Evolutionary conservation across 345 rosid genomes (phyloP).

Genomic region (Populus ilicifolia): DNA sequence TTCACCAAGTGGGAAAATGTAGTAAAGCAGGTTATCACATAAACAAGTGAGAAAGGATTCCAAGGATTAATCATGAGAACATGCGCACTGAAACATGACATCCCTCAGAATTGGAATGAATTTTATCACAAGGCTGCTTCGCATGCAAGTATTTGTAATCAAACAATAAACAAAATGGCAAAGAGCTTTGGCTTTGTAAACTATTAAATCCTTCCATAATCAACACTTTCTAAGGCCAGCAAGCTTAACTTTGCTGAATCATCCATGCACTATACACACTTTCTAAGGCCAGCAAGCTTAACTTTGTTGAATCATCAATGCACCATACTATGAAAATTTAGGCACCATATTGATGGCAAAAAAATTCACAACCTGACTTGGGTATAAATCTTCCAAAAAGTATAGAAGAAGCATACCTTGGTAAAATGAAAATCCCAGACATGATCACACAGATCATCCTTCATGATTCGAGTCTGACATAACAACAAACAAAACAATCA

Average conservation of each 20-base stretch:
- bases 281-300: not conserved
- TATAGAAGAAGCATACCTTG: slow-evolving; percentile 30
- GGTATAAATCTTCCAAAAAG: not conserved
- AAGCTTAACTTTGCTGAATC: slow-evolving; percentile 2
- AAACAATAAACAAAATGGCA: slow-evolving; percentile 1
- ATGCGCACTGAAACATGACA: not conserved
- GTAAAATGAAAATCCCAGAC: slow-evolving; percentile 56
- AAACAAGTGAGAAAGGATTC: too few relatives aligned
- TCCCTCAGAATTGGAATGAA: not conserved
- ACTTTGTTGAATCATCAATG: not conserved
- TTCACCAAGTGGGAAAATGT: not conserved
- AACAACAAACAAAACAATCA: slow-evolving; percentile 4
- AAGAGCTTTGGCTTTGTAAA: not conserved
- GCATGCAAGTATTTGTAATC: not conserved
- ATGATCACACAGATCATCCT: slow-evolving; percentile 59
- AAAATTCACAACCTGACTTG: not conserved
- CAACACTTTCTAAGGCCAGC: not conserved
- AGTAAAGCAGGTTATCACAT: not conserved
- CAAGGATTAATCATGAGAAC: too few relatives aligned
- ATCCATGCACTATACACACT: not conserved
- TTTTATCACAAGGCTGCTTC: not conserved
- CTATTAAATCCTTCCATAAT: not conserved
- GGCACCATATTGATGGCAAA: not conserved
- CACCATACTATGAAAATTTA: not conserved
- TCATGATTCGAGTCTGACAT: slow-evolving; percentile 47